These are phyloP conservation scores for Diddensiella transvaalensis DNA, from an alignment of 805 yeast genomes.

Conservation along the genomic window DNA sequence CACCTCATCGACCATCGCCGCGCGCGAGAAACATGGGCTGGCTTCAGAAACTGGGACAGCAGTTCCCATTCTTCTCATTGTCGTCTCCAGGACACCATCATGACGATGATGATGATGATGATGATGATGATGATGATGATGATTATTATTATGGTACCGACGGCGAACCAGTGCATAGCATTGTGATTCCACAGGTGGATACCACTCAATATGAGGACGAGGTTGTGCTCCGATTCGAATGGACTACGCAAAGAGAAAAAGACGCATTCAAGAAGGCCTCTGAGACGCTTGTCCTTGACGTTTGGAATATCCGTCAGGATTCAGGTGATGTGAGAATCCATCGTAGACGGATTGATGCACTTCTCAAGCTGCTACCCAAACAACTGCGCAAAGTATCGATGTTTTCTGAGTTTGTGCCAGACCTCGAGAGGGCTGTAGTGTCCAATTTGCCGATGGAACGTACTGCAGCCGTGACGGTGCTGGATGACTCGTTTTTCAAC, in stretches of 20 bases:
- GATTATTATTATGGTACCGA: constrained; percentile 1
- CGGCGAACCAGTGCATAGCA: background rate
- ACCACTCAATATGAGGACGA: constrained; percentile 41
- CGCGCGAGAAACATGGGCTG: constrained; percentile 4
- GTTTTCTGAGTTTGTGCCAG: constrained; percentile 22
- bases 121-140: background rate
- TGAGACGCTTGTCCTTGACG: constrained; percentile 26
- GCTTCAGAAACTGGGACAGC: constrained; percentile 15
- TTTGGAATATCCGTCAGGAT: constrained; percentile 23
- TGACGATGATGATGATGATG: background rate
- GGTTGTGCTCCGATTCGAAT: constrained; percentile 44
- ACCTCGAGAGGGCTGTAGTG: constrained; percentile 29
- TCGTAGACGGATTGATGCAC: constrained; percentile 19
- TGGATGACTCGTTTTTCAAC: constrained; percentile 51
- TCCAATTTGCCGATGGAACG: constrained; percentile 22
- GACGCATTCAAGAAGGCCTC: constrained; percentile 23
- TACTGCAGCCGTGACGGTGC: background rate
- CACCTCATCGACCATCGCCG: background rate
- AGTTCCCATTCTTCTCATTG: constrained; percentile 13
- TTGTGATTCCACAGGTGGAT: constrained; percentile 8
- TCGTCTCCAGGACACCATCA: background rate
- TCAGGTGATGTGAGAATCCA: constrained; percentile 26
- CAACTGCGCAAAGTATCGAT: constrained; percentile 19
- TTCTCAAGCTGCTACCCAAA: constrained; percentile 24
- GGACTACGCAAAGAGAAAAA: constrained; percentile 18